Evolutionary conservation across 2,329 filamentous ascomycete genomes (phyloP), one percentile per base, ranked within the genome.

Genomic region (Tolypocladium pustulatum): DNA sequence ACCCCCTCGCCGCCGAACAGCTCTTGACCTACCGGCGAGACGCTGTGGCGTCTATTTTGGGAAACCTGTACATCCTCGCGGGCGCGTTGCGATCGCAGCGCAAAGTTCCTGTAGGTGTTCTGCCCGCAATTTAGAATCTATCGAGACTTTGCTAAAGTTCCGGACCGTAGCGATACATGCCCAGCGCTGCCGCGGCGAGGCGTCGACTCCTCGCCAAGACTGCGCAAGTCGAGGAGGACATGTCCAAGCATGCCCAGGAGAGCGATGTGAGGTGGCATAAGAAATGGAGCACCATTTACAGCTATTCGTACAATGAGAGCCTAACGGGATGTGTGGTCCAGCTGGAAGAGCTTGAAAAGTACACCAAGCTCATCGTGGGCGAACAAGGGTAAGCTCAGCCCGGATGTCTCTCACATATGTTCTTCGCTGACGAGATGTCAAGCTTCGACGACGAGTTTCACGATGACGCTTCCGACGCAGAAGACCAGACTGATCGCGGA

Each of bases 261-360:
- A 61, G 57, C 32, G 64, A 67, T 38, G 65, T 72, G 41, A 68
- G 67, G 55, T 67, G 68, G 10, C 71, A 73, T 55, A 75, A 74
- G 63, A 78, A 78, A 59, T 83, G 81, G 80, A 76, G 76, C 38
- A 78, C 83, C 64, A 81, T 84, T 59, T 83, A 85, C 65, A 79
- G 77, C 59, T 81, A 78, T 67, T 78, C 76, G 1, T 81, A 81
- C 64, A 78, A 77, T 59, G 76, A 81, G 63, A 80, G 77, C 60
- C 68, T 81, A 54, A 81, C 79, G 8, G 77, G 78, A 4, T 82
- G 83, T 67, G 76, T 82, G 6, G 75, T 77, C 55, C 78, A 84
- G 62, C 66, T 84, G 2, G 77, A 81, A 63, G 75, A 79, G 59
- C 67, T 85, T 54, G 78, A 83, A 64, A 78, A 73, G 61, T 83